Percentiles rank a stretch among this genome's conserved stretches.
These are phyloP conservation scores for Leccinum obscurum DNA, from an alignment of 768 basidiomycete genomes.

Conservation along the genomic window DNA sequence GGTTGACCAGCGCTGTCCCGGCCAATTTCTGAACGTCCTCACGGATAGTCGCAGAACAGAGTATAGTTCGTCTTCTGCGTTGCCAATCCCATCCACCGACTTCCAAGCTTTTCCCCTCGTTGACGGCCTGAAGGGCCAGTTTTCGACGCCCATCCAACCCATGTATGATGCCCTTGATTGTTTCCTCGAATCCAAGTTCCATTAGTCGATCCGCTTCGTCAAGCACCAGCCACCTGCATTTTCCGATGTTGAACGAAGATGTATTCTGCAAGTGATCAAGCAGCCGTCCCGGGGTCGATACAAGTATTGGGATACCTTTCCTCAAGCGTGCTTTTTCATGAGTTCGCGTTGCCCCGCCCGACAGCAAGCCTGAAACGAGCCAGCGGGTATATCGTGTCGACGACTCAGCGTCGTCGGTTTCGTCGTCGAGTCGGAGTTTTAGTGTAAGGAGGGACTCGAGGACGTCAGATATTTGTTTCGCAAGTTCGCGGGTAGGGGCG, in stretches of 20 bases:
- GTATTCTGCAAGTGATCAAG: slow-evolving; percentile 98
- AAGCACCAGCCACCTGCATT: slow-evolving; percentile 93
- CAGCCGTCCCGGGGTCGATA: slow-evolving; percentile 92
- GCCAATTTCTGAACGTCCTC: slow-evolving; percentile 95
- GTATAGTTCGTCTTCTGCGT: slow-evolving; percentile 73
- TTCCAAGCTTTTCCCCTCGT: slow-evolving; percentile 66
- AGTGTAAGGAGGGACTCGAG: slow-evolving; percentile 78
- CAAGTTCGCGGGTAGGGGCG: slow-evolving; percentile 93
- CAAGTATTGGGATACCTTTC: slow-evolving; percentile 93
- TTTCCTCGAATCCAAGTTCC: slow-evolving; percentile 98
- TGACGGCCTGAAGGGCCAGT: slow-evolving; percentile 65
- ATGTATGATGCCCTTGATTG: slow-evolving; percentile 85
- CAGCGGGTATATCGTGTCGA: slow-evolving; percentile 70
- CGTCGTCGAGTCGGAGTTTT: slow-evolving; percentile 61
- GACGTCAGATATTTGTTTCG: slow-evolving; percentile 97
- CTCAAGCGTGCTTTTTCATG: slow-evolving; percentile 96
- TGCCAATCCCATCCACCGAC: slow-evolving; percentile 88
- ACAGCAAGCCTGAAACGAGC: slow-evolving; percentile 91
- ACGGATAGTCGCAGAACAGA: slow-evolving; percentile 96
- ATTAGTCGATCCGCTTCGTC: slow-evolving; percentile 98
- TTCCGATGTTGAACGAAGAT: slow-evolving; percentile 86
- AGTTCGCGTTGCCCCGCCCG: slow-evolving; percentile 89
- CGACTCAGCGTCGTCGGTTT: slow-evolving; percentile 47
- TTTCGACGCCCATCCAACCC: slow-evolving; percentile 81
- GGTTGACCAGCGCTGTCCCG: slow-evolving; percentile 74